Evolutionary conservation across 2,329 filamentous ascomycete species (phyloP).

Genomic region (Periconia sp.): DNA sequence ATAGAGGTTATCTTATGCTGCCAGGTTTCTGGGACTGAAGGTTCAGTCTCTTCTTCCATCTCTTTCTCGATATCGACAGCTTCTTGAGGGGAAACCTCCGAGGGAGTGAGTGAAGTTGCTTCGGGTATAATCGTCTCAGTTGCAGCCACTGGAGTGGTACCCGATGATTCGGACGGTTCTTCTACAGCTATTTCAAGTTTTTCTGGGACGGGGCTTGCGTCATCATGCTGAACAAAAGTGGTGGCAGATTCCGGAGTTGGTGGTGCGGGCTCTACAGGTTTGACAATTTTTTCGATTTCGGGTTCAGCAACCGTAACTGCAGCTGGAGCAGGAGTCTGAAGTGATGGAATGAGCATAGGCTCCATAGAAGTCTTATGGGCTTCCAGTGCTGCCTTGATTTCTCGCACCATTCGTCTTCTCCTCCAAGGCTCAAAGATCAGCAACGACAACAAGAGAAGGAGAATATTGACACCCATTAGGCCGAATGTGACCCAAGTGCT

Average conservation of each 20-base stretch:
- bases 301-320: slow-evolving; percentile 8
- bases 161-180: slow-evolving; percentile 9
- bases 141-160: not conserved
- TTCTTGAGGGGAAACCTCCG: slow-evolving; percentile 13
- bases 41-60: slow-evolving; percentile 14
- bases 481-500: slow-evolving; percentile 99
- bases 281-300: slow-evolving; percentile 21
- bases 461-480: slow-evolving; percentile 92
- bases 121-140: slow-evolving; percentile 9
- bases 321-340: slow-evolving; percentile 3
- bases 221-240: not conserved
- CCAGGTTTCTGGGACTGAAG: slow-evolving; percentile 17
- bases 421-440: slow-evolving; percentile 94
- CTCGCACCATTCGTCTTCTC: slow-evolving; percentile 74
- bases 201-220: slow-evolving; percentile 8
- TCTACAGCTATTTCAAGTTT: slow-evolving; percentile 8
- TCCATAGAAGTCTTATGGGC: slow-evolving; percentile 29
- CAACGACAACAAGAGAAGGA: slow-evolving; percentile 83
- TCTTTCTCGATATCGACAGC: slow-evolving; percentile 19
- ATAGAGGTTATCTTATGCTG: slow-evolving; percentile 21
- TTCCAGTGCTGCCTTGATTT: slow-evolving; percentile 55
- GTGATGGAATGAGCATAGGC: slow-evolving; percentile 2
- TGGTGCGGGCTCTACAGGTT: not conserved
- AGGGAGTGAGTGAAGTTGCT: slow-evolving; percentile 8
- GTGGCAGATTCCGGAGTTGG: slow-evolving; percentile 1